Conservation (phyloP, 805 yeast species). For the Wickerhamomyces ciferrii region DNA sequence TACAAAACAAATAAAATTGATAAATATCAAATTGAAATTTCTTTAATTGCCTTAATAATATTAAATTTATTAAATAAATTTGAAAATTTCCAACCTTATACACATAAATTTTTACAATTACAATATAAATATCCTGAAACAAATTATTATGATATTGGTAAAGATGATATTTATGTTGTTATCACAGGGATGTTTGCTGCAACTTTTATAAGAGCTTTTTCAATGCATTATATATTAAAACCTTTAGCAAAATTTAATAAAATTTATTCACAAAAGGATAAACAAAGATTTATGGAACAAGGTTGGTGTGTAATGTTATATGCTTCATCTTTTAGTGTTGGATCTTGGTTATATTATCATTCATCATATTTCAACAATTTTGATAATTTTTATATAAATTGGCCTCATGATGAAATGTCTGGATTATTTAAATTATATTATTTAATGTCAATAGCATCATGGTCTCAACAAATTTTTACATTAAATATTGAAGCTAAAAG, state of each 20-base stretch:
- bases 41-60: conserved; percentile 15
- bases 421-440: conserved; percentile 60
- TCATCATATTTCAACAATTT: conserved; percentile 58
- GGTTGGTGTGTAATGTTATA: conserved; percentile 72
- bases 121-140: conserved; percentile 31
- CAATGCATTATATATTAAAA: conserved; percentile 51
- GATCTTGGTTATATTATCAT: conserved; percentile 48
- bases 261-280: conserved; percentile 44
- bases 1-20: conserved; percentile 15
- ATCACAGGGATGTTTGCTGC: conserved; percentile 49
- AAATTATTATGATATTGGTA: conserved; percentile 45
- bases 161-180: conserved; percentile 50
- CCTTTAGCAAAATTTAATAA: conserved; percentile 47
- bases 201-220: conserved; percentile 52
- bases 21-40: conserved; percentile 23
- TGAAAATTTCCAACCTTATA: conserved; percentile 22
- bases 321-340: conserved; percentile 46
- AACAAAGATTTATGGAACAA: conserved; percentile 78
- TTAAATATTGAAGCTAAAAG: conserved; percentile 74
- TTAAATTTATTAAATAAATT: conserved; percentile 20
- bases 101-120: conserved; percentile 33
- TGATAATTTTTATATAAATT: conserved; percentile 53
- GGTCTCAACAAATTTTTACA: conserved; percentile 78
- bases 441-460: conserved; percentile 64
- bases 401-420: conserved; percentile 69